phyloP scores from a whole-genome alignment of 2,329 filamentous ascomycete species.

The Pseudogymnoascus sp. region DNA sequence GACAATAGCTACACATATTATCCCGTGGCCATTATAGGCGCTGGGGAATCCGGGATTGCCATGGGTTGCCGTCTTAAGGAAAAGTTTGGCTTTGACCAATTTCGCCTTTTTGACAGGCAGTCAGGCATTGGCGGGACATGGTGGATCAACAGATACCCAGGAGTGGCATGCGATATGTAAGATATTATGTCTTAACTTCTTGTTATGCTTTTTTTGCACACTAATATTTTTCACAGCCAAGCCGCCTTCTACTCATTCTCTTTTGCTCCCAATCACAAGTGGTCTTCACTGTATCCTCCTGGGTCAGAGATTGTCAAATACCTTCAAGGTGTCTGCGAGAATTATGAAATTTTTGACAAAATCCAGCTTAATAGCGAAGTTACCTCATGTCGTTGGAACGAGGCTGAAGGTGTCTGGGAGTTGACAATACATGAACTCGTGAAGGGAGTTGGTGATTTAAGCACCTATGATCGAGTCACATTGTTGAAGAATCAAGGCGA shows the following conservation, averaged over 20 bases:
- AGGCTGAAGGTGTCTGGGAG: slow-evolving; percentile 46
- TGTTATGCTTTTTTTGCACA: not conserved
- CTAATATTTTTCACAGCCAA: slow-evolving; percentile 34
- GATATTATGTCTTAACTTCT: slow-evolving; percentile 11
- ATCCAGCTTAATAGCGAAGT: slow-evolving; percentile 51
- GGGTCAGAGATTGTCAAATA: slow-evolving; percentile 44
- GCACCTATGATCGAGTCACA: slow-evolving; percentile 36
- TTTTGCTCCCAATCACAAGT: slow-evolving; percentile 43
- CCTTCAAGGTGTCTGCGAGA: slow-evolving; percentile 42
- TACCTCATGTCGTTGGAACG: slow-evolving; percentile 42
- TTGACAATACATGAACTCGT: slow-evolving; percentile 41
- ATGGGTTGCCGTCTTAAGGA: slow-evolving; percentile 49
- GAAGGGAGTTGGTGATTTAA: slow-evolving; percentile 45
- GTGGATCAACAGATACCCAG: slow-evolving; percentile 52
- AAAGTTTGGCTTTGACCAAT: slow-evolving; percentile 46
- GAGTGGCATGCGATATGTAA: slow-evolving; percentile 44
- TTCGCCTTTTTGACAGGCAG: slow-evolving; percentile 48
- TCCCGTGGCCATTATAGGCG: slow-evolving; percentile 47
- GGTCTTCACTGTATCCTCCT: slow-evolving; percentile 40
- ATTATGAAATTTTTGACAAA: slow-evolving; percentile 45
- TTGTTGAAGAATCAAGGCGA: slow-evolving; percentile 36
- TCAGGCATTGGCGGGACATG: slow-evolving; percentile 50
- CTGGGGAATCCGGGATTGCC: slow-evolving; percentile 50
- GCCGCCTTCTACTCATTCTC: slow-evolving; percentile 48
- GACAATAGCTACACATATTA: slow-evolving; percentile 36